phyloP scores from a whole-genome alignment of 208 protist genomes.

The Wallacemonas rigidus region DNA sequence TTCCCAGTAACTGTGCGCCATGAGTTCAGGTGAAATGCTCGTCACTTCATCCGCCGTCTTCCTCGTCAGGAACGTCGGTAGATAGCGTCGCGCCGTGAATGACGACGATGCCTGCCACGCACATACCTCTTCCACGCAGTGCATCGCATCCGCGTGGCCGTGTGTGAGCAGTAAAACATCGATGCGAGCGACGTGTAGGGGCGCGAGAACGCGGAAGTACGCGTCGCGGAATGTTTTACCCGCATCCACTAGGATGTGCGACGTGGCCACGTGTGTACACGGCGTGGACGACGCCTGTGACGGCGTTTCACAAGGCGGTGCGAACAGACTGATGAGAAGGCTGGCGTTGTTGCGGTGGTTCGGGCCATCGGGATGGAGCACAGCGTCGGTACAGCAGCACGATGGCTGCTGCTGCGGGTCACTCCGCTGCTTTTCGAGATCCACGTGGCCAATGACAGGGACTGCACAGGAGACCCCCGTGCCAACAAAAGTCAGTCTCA shows the following conservation, averaged over 20 bases:
- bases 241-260: constrained; percentile 81
- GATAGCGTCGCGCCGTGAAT: not conserved
- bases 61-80: not conserved
- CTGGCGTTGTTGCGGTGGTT: constrained; percentile 56
- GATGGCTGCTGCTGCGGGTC: not conserved
- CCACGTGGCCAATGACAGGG: constrained; percentile 82
- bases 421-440: constrained; percentile 23
- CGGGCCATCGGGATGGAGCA: constrained; percentile 20
- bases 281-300: constrained; percentile 25
- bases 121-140: constrained; percentile 74
- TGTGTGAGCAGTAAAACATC: constrained; percentile 89
- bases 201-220: constrained; percentile 81
- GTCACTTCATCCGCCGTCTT: not conserved
- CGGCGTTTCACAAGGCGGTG: not conserved
- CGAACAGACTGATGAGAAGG: constrained; percentile 41
- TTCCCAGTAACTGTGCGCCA: not conserved
- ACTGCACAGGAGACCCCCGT: constrained; percentile 80
- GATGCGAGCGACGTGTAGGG: constrained; percentile 49
- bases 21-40: not conserved
- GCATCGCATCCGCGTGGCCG: constrained; percentile 83
- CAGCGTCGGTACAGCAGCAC: constrained; percentile 19
- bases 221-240: constrained; percentile 92
- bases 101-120: not conserved
- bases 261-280: not conserved
- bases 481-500: constrained; percentile 59